Evolutionary conservation across 495 filamentous ascomycete genomes (phyloP), one percentile per base, ranked within the genome.

Genomic region (Xylaria scruposa): DNA sequence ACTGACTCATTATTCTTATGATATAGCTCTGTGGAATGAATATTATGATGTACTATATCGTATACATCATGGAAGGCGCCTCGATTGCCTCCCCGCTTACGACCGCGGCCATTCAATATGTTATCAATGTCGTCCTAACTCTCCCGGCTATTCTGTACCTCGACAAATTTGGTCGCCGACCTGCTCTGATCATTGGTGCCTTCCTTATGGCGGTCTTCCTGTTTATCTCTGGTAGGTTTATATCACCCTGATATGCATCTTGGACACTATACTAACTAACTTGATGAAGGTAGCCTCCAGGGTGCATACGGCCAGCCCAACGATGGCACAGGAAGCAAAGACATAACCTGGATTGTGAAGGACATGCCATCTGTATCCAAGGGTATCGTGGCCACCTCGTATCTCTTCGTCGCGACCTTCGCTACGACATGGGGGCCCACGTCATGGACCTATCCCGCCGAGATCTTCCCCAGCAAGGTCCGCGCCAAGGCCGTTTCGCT

Each of bases 381-480:
- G 51, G 91, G 87, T 73, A 88, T 94, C 31, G 88, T 90, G 0
- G 79, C 90, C 4, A 90, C 90, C 15, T 92, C 92, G 24, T 94
- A 93, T 76, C 83, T 95, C 17, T 95, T 93, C 78, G 91, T 90
- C 9, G 86, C 91, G 8, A 87, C 91, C 29, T 96, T 94, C 77
- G 91, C 90, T 0, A 91, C 91, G 0, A 93, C 93, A 17, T 91
- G 91, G 79, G 92, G 93, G 0, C 92, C 93, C 0, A 92, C 94
- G 0, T 91, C 92, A 0, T 95, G 94, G 81, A 94, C 92, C 4
- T 95, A 97, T 78, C 90, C 90, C 0, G 92, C 93, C 4, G 93
- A 96, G 78, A 91, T 91, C 33, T 93, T 90, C 79, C 93, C 93
- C 0, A 82, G 91, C 7, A 90, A 92, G 76, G 84, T 93, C n/a